Conservation (phyloP, 2,329 filamentous ascomycete species). For the Ophiostoma quercus region DNA sequence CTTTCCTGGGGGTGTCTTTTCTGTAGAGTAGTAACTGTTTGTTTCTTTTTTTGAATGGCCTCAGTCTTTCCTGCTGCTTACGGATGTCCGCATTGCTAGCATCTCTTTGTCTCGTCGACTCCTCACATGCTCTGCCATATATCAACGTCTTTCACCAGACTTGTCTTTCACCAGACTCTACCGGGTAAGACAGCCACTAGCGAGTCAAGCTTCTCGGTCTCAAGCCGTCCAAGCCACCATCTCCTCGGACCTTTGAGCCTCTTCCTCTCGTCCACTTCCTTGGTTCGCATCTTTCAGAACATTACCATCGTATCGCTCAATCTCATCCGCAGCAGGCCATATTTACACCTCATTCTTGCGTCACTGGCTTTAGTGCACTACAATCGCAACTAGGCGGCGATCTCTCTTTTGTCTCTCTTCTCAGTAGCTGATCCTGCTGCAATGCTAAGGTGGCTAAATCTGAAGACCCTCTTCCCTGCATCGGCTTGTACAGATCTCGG, state of each 20-base stretch:
- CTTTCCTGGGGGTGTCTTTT: too few species aligned
- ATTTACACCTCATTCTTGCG: background rate
- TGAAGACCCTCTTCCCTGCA: background rate
- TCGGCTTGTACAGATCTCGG: background rate
- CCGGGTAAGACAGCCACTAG: too few species aligned
- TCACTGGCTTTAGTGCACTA: background rate
- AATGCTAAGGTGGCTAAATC: background rate
- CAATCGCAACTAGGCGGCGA: background rate
- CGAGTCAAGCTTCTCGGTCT: too few species aligned
- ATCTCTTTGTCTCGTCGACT: background rate
- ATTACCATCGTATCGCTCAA: background rate
- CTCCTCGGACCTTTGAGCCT: background rate
- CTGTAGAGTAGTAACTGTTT: too few species aligned
- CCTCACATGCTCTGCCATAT: background rate
- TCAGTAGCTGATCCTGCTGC: background rate
- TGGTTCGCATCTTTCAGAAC: background rate
- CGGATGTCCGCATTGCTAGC: background rate
- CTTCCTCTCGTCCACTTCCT: background rate
- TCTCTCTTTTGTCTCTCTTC: background rate
- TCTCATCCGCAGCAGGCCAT: background rate
- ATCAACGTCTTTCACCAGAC: too few species aligned
- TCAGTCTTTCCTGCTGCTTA: background rate
- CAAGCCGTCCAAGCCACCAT: too few species aligned
- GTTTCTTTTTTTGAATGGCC: too few species aligned
- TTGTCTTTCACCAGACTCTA: too few species aligned